phyloP scores from a whole-genome alignment of 305 asterid species.

The Petunia hybrid region DNA sequence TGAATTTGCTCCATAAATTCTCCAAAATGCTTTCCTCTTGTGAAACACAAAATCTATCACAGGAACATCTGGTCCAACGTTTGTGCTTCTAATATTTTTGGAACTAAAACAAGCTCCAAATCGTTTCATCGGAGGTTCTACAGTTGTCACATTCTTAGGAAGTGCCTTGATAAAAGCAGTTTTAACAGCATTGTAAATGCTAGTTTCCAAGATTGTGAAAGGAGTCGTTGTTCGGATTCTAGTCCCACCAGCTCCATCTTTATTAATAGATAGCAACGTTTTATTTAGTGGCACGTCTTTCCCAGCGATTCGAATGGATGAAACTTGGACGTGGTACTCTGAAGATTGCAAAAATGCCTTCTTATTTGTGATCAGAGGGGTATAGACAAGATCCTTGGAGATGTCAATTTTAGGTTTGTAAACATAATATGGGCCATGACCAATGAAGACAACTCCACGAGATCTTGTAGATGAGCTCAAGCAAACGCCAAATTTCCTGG shows the following conservation, averaged over 20 bases:
- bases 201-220: conserved; percentile 28
- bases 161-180: conserved; percentile 16
- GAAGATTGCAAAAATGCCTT: neutral
- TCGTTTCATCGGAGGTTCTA: conserved; percentile 27
- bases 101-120: conserved; percentile 1
- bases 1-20: conserved; percentile 28
- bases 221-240: conserved; percentile 28
- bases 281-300: conserved; percentile 18
- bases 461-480: conserved; percentile 27
- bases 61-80: conserved; percentile 27
- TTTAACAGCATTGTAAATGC: conserved; percentile 26
- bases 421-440: neutral
- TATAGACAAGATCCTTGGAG: neutral
- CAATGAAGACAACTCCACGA: neutral
- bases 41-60: neutral
- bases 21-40: conserved; percentile 21
- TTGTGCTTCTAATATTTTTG: neutral
- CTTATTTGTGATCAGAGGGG: neutral
- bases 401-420: conserved; percentile 12
- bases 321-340: conserved; percentile 28
- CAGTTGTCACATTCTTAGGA: conserved; percentile 15
- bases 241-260: conserved; percentile 31
- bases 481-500: conserved; percentile 32
- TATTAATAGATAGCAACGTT: conserved; percentile 21
- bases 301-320: conserved; percentile 2